These are phyloP conservation scores for Rhizomucor pusillus DNA, from an alignment of 371 early-diverging fungal species.

Conservation along the genomic window DNA sequence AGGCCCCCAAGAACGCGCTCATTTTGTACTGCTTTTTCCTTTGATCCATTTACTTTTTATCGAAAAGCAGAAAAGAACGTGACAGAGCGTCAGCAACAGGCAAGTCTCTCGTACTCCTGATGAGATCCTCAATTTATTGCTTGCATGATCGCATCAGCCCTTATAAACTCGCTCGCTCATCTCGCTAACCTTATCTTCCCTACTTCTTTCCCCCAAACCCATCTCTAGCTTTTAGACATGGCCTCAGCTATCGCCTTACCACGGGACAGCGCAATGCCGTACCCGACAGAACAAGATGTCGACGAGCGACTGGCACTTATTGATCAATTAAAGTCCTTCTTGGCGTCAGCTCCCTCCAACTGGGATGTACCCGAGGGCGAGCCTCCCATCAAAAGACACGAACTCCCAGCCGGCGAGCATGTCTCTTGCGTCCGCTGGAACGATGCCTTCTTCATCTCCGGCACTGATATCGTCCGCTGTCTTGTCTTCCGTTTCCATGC, in stretches of 20 bases:
- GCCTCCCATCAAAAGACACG: conserved; percentile 21
- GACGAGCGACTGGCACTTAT: conserved; percentile 37
- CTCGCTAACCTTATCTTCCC: not conserved
- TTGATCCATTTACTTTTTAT: not conserved
- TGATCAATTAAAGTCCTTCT: conserved; percentile 51
- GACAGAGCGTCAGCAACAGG: conserved; percentile 2
- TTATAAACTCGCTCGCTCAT: conserved; percentile 5
- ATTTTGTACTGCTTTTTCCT: conserved; percentile 3
- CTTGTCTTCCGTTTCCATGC: conserved; percentile 72
- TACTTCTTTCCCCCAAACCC: conserved; percentile 7
- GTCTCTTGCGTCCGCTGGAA: conserved; percentile 80
- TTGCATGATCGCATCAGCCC: conserved; percentile 1
- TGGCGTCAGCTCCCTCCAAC: conserved; percentile 52
- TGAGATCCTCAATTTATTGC: conserved; percentile 9
- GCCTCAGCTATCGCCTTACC: not conserved
- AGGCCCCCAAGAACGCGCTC: conserved; percentile 8
- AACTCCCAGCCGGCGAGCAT: conserved; percentile 75
- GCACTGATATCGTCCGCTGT: conserved; percentile 85
- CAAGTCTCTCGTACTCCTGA: conserved; percentile 3
- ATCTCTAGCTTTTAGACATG: conserved; percentile 7
- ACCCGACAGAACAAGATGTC: conserved; percentile 29
- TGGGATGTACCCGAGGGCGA: conserved; percentile 41
- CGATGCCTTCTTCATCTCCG: conserved; percentile 62
- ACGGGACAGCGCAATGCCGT: conserved; percentile 11
- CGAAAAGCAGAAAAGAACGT: conserved; percentile 2